phyloP scores from a whole-genome alignment of 2,329 filamentous ascomycete species.

The Madurella mycetomatis region DNA sequence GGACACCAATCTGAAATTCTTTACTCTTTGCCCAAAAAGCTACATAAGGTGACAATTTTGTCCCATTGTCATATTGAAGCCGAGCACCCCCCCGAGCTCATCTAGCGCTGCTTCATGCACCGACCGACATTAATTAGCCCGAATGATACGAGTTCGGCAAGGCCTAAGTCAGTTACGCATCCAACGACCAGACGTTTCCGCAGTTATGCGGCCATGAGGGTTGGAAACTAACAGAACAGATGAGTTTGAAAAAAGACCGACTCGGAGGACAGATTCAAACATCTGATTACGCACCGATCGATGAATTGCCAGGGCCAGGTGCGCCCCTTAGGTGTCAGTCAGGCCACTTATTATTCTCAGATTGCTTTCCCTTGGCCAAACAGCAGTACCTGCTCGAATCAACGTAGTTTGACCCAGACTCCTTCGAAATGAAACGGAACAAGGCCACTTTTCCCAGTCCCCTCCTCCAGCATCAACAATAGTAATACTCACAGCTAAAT shows the following conservation, averaged over 20 bases:
- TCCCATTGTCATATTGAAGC: too few species aligned
- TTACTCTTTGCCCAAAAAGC: too few species aligned
- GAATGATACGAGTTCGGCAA: background rate
- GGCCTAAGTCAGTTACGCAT: background rate
- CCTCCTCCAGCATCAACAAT: too few species aligned
- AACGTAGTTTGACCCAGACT: background rate
- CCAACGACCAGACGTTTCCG: background rate
- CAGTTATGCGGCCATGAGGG: background rate
- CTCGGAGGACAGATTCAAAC: background rate
- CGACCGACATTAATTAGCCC: background rate
- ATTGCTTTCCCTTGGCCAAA: background rate
- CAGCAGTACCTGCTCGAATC: background rate
- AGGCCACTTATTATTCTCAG: too few species aligned
- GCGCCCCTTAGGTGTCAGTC: too few species aligned
- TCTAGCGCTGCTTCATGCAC: background rate
- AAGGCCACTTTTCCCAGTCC: background rate
- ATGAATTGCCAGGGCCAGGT: background rate
- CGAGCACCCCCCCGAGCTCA: background rate
- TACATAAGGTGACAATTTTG: too few species aligned
- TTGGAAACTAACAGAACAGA: background rate
- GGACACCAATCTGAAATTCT: too few species aligned
- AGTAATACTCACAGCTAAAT: too few species aligned
- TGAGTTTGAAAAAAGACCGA: background rate
- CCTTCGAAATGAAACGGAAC: background rate
- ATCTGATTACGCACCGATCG: background rate